Percentiles rank a stretch among this genome's conserved stretches.
phyloP scores from a whole-genome alignment of 176 grass and related monocot species.

The Panicum miliaceum region DNA sequence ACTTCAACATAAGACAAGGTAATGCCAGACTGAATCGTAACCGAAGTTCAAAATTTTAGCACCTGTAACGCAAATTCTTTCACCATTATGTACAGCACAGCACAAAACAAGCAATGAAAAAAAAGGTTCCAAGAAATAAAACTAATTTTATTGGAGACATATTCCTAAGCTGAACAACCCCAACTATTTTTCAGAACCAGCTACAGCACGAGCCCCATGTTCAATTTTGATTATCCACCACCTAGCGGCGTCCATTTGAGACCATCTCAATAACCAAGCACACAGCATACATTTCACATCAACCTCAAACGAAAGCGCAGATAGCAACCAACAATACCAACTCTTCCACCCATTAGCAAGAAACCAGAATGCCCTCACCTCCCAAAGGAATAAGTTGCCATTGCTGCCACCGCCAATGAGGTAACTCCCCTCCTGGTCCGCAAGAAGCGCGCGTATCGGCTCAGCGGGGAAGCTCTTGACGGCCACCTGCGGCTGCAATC shows the following conservation, averaged over 20 bases:
- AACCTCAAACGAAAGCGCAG: background rate
- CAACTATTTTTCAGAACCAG: background rate
- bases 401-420: conserved; percentile 76
- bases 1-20: background rate
- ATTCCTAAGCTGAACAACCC: background rate
- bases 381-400: conserved; percentile 81
- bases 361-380: conserved; percentile 54
- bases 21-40: background rate
- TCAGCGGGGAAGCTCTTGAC: conserved; percentile 87
- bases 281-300: background rate
- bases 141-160: background rate
- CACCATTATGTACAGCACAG: background rate
- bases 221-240: background rate
- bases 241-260: background rate
- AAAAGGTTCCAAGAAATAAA: background rate
- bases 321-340: background rate
- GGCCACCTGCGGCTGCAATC: conserved; percentile 72
- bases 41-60: background rate
- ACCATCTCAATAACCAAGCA: conserved; percentile 5
- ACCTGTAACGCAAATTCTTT: background rate
- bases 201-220: background rate
- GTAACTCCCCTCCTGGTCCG: conserved; percentile 80
- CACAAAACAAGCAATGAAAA: background rate
- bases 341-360: background rate
- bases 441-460: conserved; percentile 70